phyloP scores from a whole-genome alignment of 140 eudicot species.

The Bidens hawaiensis region DNA sequence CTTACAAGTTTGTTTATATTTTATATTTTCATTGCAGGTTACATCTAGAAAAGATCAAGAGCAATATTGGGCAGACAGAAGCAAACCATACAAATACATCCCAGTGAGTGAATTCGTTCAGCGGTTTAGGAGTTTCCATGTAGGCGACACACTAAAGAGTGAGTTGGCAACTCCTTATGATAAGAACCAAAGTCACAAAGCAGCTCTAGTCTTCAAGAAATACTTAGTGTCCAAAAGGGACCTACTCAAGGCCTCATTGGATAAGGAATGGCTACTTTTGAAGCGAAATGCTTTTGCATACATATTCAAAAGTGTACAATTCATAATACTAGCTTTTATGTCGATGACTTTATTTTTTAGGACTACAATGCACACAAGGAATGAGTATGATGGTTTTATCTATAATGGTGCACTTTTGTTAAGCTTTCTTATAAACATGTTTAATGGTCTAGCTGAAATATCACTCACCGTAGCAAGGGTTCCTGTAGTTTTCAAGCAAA shows the following conservation, averaged over 20 bases:
- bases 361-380: conserved; percentile 10
- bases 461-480: conserved; percentile 34
- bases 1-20: not conserved
- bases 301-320: conserved; percentile 38
- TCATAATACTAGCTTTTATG: conserved; percentile 21
- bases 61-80: conserved; percentile 52
- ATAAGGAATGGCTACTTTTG: conserved; percentile 43
- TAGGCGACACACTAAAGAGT: conserved; percentile 27
- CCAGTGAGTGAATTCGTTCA: conserved; percentile 35
- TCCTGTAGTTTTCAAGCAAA: conserved; percentile 50
- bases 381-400: conserved; percentile 30
- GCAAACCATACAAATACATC: conserved; percentile 26
- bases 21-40: conserved; percentile 23
- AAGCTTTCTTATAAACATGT: conserved; percentile 29
- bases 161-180: conserved; percentile 42
- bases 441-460: conserved; percentile 46
- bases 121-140: conserved; percentile 32
- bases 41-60: conserved; percentile 55
- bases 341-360: conserved; percentile 30
- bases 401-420: conserved; percentile 36
- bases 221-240: conserved; percentile 27
- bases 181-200: conserved; percentile 31
- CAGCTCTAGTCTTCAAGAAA: conserved; percentile 31
- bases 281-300: conserved; percentile 44
- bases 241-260: conserved; percentile 34